These are phyloP conservation scores for Neodidymelliopsis sp. DNA, from an alignment of 2,329 filamentous ascomycete genomes.

Conservation along the genomic window DNA sequence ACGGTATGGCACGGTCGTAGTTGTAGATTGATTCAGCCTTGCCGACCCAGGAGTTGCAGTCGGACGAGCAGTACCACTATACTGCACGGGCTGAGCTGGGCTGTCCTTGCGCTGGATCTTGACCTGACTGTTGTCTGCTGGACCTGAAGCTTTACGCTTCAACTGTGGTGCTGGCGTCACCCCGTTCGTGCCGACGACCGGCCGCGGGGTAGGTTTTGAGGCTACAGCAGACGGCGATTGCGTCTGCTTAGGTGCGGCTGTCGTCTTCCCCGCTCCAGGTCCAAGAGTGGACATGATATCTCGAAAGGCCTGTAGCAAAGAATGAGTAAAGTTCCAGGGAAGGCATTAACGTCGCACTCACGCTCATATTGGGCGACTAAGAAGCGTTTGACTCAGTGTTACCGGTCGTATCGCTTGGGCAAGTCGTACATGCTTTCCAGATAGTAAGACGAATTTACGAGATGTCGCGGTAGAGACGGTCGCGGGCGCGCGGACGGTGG, in stretches of 20 bases:
- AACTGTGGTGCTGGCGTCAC: slow-evolving; percentile 45
- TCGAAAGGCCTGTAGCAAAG: slow-evolving; percentile 37
- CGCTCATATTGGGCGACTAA: slow-evolving; percentile 47
- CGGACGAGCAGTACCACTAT: slow-evolving; percentile 37
- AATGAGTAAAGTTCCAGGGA: slow-evolving; percentile 28
- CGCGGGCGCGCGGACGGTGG: slow-evolving; percentile 24
- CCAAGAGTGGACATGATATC: slow-evolving; percentile 50
- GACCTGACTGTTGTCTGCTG: slow-evolving; percentile 36
- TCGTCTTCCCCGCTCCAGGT: slow-evolving; percentile 34
- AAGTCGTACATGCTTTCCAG: slow-evolving; percentile 47
- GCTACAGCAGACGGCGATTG: slow-evolving; percentile 31
- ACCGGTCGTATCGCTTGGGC: slow-evolving; percentile 45
- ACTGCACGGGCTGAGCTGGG: slow-evolving; percentile 30
- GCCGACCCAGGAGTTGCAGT: slow-evolving; percentile 30
- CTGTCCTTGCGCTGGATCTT: slow-evolving; percentile 48
- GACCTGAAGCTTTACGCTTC: slow-evolving; percentile 52
- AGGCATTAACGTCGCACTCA: slow-evolving; percentile 33
- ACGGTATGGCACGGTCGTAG: slow-evolving; percentile 45
- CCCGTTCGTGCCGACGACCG: slow-evolving; percentile 36
- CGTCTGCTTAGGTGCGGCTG: slow-evolving; percentile 34
- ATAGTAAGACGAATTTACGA: slow-evolving; percentile 13
- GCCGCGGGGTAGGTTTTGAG: slow-evolving; percentile 46
- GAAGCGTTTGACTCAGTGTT: slow-evolving; percentile 47
- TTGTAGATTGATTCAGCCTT: slow-evolving; percentile 31
- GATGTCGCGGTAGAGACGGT: slow-evolving; percentile 16